Evolutionary conservation across 306 rosid genomes (phyloP), one percentile per base, ranked within the genome.

Genomic region (Lathyrus sativus): DNA sequence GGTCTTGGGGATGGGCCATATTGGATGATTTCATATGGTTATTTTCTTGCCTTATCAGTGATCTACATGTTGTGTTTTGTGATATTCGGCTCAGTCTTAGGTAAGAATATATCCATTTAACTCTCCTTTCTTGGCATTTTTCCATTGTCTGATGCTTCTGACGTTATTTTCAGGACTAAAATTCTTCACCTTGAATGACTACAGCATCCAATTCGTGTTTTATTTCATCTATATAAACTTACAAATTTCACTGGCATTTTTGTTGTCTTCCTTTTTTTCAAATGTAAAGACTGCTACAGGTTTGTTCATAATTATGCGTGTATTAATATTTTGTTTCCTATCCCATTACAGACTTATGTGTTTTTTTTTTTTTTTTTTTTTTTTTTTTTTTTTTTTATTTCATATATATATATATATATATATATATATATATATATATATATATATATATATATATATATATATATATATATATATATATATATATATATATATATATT

Each of bases 1-100:
- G 98, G 98, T 67, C 98, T 92, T 75, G 95, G 90, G 45, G 95
- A 91, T 65, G 92, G 89, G 54, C 86, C 98, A 1, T 91, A 91
- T 66, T 89, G 96, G 98, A 41, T 87, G 75, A 91, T 91, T 65
- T 68, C 98, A 4, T 91, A 91, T 78, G 74, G 78, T 68, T 91
- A 89, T 79, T 91, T 89, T 76, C 80, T 89, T 53, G 49, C 76
- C 44, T 15, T 85, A 46, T 91, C 96, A 39, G 35, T 33, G 29
- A 56, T 78, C 74, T 87, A 89, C 84, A 83, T 85, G 85, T 78
- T 87, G 49, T 78, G 81, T 57, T 89, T 89, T 74, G 90, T 91
- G 67, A 22, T 80, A 76, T 81, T 83, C 60, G 98, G 98, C 73
- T 91, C 98, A 18, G 17, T 81, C 33, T 75, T 89, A 49, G 90